Conservation (phyloP, 495 filamentous ascomycete species). For the Neurospora africana region DNA sequence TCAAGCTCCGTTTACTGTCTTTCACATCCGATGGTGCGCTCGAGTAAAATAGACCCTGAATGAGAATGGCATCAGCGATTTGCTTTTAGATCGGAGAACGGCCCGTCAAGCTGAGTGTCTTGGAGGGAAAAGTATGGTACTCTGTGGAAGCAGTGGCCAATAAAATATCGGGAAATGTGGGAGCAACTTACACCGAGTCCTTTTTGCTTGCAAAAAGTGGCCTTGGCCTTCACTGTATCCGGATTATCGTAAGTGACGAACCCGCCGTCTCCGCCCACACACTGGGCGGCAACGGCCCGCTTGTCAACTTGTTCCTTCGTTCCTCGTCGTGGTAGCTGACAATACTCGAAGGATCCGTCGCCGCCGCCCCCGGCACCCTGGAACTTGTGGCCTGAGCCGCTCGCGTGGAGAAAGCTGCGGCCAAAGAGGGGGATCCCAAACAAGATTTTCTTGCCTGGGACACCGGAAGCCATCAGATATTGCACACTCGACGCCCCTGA, state of each 20-base stretch:
- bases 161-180: neutral
- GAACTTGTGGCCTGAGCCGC: slow-evolving; percentile 52
- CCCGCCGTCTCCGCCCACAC: slow-evolving; percentile 69
- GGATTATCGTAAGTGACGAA: slow-evolving; percentile 84
- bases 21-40: slow-evolving; percentile 70
- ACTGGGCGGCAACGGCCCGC: slow-evolving; percentile 57
- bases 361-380: slow-evolving; percentile 53
- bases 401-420: slow-evolving; percentile 63
- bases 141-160: neutral
- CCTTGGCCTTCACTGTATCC: slow-evolving; percentile 75
- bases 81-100: slow-evolving; percentile 5
- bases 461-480: slow-evolving; percentile 54
- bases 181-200: slow-evolving; percentile 49
- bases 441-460: slow-evolving; percentile 64
- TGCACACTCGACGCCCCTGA: slow-evolving; percentile 58
- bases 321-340: slow-evolving; percentile 60
- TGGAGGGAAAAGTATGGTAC: neutral
- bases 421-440: slow-evolving; percentile 76
- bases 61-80: neutral
- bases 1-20: slow-evolving; percentile 54
- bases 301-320: slow-evolving; percentile 61
- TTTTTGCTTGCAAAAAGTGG: slow-evolving; percentile 63
- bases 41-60: slow-evolving; percentile 82
- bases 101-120: neutral
- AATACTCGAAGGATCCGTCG: slow-evolving; percentile 77